Evolutionary conservation across 441 rosid genomes (phyloP).

Genomic region (Populus hybrid): DNA sequence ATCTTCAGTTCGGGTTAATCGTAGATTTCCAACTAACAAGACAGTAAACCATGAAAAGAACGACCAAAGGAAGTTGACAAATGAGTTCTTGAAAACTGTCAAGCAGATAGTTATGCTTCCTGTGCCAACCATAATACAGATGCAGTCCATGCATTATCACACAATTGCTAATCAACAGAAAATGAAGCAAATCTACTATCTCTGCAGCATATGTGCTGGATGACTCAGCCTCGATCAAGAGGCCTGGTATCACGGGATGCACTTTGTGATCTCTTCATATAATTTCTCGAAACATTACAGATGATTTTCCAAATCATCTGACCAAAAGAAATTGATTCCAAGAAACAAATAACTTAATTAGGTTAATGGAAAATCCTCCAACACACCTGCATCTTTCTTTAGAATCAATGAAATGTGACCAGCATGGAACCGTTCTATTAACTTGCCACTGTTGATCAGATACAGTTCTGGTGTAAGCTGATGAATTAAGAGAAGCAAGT

Average conservation of each 20-base stretch:
- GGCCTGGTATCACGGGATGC: no score
- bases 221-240: no score
- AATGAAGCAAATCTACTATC: no score
- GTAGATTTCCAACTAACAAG: neutral
- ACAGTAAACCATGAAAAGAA: neutral
- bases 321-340: neutral
- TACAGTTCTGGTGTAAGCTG: conserved; percentile 40
- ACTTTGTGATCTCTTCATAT: neutral
- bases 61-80: neutral
- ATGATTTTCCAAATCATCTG: neutral
- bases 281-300: neutral
- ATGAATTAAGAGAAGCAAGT: conserved; percentile 57
- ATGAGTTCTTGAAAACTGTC: neutral
- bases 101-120: no score
- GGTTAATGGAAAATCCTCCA: neutral
- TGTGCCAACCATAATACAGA: no score
- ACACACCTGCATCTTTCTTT: conserved; percentile 58
- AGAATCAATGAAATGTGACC: conserved; percentile 69
- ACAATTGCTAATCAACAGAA: no score
- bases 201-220: no score
- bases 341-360: neutral
- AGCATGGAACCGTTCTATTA: conserved; percentile 82
- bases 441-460: conserved; percentile 74
- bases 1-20: neutral
- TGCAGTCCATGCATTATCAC: no score